phyloP scores from a whole-genome alignment of 148 eudicot genomes.

The Camellia sinensis region DNA sequence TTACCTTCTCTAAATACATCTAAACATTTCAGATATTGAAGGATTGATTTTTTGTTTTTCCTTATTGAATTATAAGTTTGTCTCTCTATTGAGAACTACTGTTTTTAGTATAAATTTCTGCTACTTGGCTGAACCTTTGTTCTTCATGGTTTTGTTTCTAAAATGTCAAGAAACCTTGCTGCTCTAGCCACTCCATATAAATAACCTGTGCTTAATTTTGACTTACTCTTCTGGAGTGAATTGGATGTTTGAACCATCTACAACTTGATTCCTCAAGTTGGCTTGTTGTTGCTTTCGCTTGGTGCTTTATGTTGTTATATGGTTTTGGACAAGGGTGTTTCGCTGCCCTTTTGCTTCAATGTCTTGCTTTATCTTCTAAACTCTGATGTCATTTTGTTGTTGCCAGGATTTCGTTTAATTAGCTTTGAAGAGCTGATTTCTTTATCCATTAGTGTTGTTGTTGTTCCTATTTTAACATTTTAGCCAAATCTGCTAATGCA shows the following conservation, averaged over 20 bases:
- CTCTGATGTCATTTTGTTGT: no score
- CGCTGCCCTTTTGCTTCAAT: no score
- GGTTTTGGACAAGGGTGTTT: no score
- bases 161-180: neutral
- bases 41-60: neutral
- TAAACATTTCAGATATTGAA: neutral
- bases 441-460: no score
- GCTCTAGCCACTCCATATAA: constrained; percentile 1
- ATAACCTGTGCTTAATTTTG: neutral
- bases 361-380: no score
- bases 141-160: neutral
- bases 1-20: neutral
- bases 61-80: neutral
- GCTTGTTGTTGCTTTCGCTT: no score
- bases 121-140: neutral
- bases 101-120: neutral
- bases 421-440: no score
- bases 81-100: neutral
- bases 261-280: neutral
- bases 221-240: neutral
- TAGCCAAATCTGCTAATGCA: no score
- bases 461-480: no score
- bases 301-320: no score
- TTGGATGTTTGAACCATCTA: neutral
- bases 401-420: no score